phyloP scores from a whole-genome alignment of 345 rosid genomes.

The Hibiscus tridactylites region DNA sequence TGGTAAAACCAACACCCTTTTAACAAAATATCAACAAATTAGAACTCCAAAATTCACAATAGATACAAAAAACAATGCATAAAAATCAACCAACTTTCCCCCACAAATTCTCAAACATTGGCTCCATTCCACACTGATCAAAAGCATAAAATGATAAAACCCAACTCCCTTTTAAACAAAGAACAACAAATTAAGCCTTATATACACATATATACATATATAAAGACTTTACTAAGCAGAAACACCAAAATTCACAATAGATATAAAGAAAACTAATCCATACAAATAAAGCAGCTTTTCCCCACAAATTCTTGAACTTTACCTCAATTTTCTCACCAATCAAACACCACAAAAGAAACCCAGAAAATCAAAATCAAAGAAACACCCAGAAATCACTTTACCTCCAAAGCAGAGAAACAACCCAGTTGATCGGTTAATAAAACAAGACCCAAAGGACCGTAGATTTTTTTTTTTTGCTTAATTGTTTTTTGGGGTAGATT shows the following conservation, averaged over 20 bases:
- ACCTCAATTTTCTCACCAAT: neutral
- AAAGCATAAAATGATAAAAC: neutral
- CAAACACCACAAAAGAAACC: neutral
- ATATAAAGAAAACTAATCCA: neutral
- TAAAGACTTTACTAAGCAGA: neutral
- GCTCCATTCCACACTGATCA: neutral
- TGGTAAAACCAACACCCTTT: neutral
- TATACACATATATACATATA: too few species aligned
- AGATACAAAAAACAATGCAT: neutral
- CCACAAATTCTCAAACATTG: neutral
- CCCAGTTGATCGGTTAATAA: neutral
- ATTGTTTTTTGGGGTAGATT: neutral
- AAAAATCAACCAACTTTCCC: neutral
- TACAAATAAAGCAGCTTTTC: neutral
- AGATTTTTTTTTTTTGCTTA: neutral
- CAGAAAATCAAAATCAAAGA: neutral
- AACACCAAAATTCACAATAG: neutral
- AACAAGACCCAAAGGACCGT: neutral
- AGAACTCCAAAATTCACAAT: neutral
- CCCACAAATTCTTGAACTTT: neutral
- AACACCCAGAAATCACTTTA: conserved; percentile 3
- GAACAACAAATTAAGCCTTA: neutral
- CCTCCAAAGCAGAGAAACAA: conserved; percentile 3
- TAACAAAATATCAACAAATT: neutral
- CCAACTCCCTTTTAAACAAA: neutral